phyloP scores from a whole-genome alignment of 768 basidiomycete species.

The Amylocystis lapponica region DNA sequence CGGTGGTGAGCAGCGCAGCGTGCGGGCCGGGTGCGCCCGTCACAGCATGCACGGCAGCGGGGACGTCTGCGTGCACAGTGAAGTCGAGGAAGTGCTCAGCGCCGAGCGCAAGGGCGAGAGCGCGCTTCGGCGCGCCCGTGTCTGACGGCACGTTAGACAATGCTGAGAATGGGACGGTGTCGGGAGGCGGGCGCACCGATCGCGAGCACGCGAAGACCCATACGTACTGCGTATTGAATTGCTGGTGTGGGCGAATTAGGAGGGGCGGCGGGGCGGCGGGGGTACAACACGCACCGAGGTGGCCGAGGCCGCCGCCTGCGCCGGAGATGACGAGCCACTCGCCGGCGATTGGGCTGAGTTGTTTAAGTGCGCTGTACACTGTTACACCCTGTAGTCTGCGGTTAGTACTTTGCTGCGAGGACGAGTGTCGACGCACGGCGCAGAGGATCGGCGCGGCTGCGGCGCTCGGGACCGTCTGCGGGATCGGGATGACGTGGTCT shows the following conservation, averaged over 20 bases:
- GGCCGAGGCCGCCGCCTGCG: slow-evolving; percentile 74
- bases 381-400: slow-evolving; percentile 53
- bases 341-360: slow-evolving; percentile 55
- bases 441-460: slow-evolving; percentile 69
- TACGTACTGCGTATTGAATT: slow-evolving; percentile 68
- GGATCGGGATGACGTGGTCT: slow-evolving; percentile 68
- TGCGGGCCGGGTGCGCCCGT: slow-evolving; percentile 68
- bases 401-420: not conserved
- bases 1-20: slow-evolving; percentile 52
- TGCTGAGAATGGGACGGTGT: not conserved
- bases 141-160: slow-evolving; percentile 32
- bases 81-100: slow-evolving; percentile 77
- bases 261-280: not conserved
- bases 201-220: slow-evolving; percentile 71
- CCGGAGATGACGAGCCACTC: slow-evolving; percentile 74
- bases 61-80: slow-evolving; percentile 52
- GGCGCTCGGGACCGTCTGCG: slow-evolving; percentile 54
- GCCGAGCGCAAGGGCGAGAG: slow-evolving; percentile 52
- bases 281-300: slow-evolving; percentile 42
- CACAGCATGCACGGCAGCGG: slow-evolving; percentile 50
- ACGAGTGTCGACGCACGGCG: slow-evolving; percentile 39
- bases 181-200: slow-evolving; percentile 34
- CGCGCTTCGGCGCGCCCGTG: slow-evolving; percentile 61
- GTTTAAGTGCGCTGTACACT: slow-evolving; percentile 73
- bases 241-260: slow-evolving; percentile 17